Evolutionary conservation across 1,284 basidiomycete species (phyloP), one percentile per base, ranked within the genome.

Genomic region (Pseudozyma flocculosa): DNA sequence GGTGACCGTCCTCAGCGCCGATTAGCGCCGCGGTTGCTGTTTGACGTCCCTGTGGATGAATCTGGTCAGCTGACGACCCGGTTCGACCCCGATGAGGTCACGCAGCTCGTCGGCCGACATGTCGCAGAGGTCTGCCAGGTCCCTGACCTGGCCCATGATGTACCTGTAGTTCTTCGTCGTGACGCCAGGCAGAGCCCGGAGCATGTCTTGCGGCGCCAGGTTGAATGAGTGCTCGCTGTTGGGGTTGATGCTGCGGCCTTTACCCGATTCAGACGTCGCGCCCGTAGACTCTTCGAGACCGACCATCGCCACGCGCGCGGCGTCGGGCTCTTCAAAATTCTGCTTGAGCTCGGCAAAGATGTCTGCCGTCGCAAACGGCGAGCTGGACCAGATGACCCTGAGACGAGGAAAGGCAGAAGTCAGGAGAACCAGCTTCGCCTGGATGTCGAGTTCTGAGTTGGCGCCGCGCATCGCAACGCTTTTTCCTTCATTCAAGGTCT

Each of bases 331-430:
- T 0, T 85, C 81, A 48, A 86, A 85, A 63, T 88, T 87, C n/a
- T 82, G 72, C 78, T 98, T 98, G 26, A 98, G 85, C 72, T 97
- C 94, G 41, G 85, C 86, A 80, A 97, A 93, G 50, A 97, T 92
- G 61, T 92, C 88, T 0, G 92, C 85, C 0, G 91, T 93, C 23
- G 90, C 88, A 70, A 90, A 90, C 0, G 95, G 92, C 1, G 92
- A 96, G 2, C 91, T 92, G 0, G 92, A 94, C 95, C 95, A 98
- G 71, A 98, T 89, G 72, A 97, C 88, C 29, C 91, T 86, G 2
- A 98, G 81, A 18, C 90, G 87, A 0, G 92, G 92, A 76, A 97
- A 98, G 13, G 89, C 84, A 11, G 95, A 84, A 0, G 89, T 88
- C 2, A 98, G 85, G 14, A 98, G 83, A 19, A 90, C 90, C 29